A percentile compares a stretch with the other conserved stretches of the same genome.
These are phyloP conservation scores for Phytophthora multivora DNA, from an alignment of 352 stramenopile species.

Conservation along the genomic window DNA sequence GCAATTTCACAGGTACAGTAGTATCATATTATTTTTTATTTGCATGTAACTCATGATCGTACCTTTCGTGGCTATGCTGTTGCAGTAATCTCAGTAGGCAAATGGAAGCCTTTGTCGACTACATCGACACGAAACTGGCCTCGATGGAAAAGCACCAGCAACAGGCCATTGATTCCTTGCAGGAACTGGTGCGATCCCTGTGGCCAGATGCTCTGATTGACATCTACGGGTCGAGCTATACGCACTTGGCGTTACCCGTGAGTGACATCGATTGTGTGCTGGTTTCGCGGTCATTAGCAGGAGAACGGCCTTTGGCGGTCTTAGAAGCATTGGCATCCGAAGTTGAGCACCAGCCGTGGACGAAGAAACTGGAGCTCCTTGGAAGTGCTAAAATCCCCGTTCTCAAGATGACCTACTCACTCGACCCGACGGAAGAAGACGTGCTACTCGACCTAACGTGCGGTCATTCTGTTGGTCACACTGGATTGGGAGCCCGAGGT, in stretches of 20 bases:
- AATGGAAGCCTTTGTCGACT: slow-evolving; percentile 57
- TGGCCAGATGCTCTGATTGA: slow-evolving; percentile 93
- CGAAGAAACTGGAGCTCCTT: slow-evolving; percentile 92
- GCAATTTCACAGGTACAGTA: slow-evolving; percentile 38
- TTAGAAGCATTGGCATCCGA: slow-evolving; percentile 90
- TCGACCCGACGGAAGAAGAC: slow-evolving; percentile 39
- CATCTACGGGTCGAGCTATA: slow-evolving; percentile 97
- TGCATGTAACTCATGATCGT: slow-evolving; percentile 8
- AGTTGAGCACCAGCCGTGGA: slow-evolving; percentile 80
- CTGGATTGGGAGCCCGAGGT: slow-evolving; percentile 91
- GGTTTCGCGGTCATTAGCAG: slow-evolving; percentile 78
- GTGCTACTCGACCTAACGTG: slow-evolving; percentile 95
- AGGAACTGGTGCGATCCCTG: slow-evolving; percentile 50
- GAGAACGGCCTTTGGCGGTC: slow-evolving; percentile 82
- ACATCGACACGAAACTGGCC: slow-evolving; percentile 49
- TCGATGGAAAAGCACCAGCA: slow-evolving; percentile 50
- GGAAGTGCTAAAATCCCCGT: slow-evolving; percentile 95
- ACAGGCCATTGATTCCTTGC: slow-evolving; percentile 51
- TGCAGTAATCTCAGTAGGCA: slow-evolving; percentile 54
- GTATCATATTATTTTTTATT: not conserved
- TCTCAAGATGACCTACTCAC: slow-evolving; percentile 90
- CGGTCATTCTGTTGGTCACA: slow-evolving; percentile 93
- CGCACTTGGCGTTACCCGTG: slow-evolving; percentile 92
- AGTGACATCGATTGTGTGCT: slow-evolving; percentile 98
- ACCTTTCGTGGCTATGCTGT: slow-evolving; percentile 5